Base-by-base conservation (phyloP, 495 filamentous ascomycete genomes). In the Trichoderma erinaceum region DNA sequence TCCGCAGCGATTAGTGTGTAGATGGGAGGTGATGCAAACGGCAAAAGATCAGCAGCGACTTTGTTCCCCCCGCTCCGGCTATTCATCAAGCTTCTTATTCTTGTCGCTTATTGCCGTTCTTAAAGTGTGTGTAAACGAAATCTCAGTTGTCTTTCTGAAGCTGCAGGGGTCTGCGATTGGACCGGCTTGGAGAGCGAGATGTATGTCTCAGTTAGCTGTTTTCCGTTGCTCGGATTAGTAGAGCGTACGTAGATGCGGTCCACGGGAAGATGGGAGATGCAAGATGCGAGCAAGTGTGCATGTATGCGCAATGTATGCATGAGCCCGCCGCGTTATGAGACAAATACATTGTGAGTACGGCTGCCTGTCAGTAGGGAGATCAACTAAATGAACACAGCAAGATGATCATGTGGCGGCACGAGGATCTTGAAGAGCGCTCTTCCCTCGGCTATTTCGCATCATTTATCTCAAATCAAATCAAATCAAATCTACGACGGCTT, bases 21-120 rank as follows among this genome's bases (percentile, higher is more conserved):
- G 44, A 48, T 48, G 18, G 21, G 21, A 56, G 50, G 50, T 11
- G 25, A 61, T 32, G 10, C 23, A 61, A 12, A 32, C 56, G 56
- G 56, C 25, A 61, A 61, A 61, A 15, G 56, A 61, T 61, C 56
- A 61, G 25, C 56, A 61, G 56, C 27, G 56, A 32, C 56, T 25
- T 61, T 61, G 56, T 61, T 10, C 27, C 25, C 56, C 56, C 56
- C 56, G 56, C 56, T 61, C 56, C 56, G 56, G 27, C 27, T 61
- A 29, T 32, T 15, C 56, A 29, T 15, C 56, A 29, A 4, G 56
- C 56, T 16, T 61, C 15, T 61, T 61, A 29, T 61, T 13, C 10
- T 61, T 61, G 21, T 32, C 56, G 25, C 50, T 61, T 32, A 27
- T 13, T 61, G 56, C 23, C n/a, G 29, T 29, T 38, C 8, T 38